Conservation (phyloP, 1,139 yeast genomes). For the Kurtzmaniella quercitrusa region DNA sequence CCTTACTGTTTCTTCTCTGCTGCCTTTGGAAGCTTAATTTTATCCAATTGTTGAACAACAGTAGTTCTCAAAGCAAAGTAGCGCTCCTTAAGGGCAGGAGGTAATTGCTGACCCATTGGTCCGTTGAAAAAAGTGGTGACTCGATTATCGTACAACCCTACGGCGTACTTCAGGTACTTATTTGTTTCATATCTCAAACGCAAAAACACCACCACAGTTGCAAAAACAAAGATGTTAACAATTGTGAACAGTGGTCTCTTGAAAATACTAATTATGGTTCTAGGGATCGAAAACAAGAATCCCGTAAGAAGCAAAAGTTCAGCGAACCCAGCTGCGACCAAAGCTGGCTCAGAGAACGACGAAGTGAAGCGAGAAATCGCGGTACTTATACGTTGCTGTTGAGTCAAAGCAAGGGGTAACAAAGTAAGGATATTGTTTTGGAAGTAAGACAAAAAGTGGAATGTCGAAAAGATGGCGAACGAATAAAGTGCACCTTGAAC, state of each 20-base stretch:
- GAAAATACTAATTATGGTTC: slow-evolving; percentile 13
- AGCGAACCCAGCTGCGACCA: slow-evolving; percentile 43
- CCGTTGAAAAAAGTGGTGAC: slow-evolving; percentile 24
- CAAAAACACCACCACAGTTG: slow-evolving; percentile 35
- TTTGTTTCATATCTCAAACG: slow-evolving; percentile 43
- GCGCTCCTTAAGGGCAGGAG: slow-evolving; percentile 5
- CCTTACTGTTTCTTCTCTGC: not conserved
- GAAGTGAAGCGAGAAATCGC: slow-evolving; percentile 32
- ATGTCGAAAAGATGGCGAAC: slow-evolving; percentile 52
- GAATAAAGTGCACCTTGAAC: slow-evolving; percentile 45
- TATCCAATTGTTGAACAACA: slow-evolving; percentile 10
- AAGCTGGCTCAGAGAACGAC: slow-evolving; percentile 42
- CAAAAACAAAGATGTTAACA: slow-evolving; percentile 20
- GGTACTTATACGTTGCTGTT: slow-evolving; percentile 20
- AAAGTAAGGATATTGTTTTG: slow-evolving; percentile 25
- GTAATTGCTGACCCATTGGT: slow-evolving; percentile 16
- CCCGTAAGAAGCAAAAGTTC: slow-evolving; percentile 34
- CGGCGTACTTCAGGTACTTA: slow-evolving; percentile 37
- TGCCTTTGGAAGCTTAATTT: slow-evolving; percentile 9
- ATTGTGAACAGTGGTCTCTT: slow-evolving; percentile 16
- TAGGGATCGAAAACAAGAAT: slow-evolving; percentile 14
- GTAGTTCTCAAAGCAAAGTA: slow-evolving; percentile 10
- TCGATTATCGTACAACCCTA: slow-evolving; percentile 36
- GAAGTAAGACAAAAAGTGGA: slow-evolving; percentile 53
- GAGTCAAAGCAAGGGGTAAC: slow-evolving; percentile 16